Percentiles rank a stretch among this genome's conserved stretches.
Evolutionary conservation across 257 asterid genomes (phyloP).

Genomic region (Craterostigma plantagineum): DNA sequence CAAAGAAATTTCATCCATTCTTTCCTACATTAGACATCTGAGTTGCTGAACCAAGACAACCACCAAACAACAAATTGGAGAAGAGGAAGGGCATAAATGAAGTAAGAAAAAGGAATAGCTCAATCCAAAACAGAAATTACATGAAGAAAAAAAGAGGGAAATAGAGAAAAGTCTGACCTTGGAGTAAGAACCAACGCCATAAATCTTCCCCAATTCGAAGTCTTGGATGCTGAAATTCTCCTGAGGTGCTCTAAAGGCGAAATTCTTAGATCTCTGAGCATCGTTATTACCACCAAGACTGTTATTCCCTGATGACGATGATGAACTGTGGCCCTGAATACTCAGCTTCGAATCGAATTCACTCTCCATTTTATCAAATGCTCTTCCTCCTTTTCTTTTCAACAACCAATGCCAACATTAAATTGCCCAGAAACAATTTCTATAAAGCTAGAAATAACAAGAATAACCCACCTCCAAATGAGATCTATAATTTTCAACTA

Average conservation of each 20-base stretch:
- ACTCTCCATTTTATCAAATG: not conserved
- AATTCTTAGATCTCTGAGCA: conserved; percentile 3
- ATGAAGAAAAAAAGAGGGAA: not conserved
- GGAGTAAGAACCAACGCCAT: conserved; percentile 6
- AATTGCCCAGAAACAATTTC: not conserved
- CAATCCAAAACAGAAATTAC: not conserved
- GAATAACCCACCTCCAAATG: too few relatives aligned
- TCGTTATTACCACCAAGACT: not conserved
- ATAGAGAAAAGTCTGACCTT: not conserved
- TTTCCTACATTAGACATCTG: too few relatives aligned
- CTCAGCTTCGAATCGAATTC: conserved; percentile 8
- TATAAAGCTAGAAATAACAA: too few relatives aligned
- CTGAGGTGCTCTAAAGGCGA: conserved; percentile 4
- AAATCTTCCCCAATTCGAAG: conserved; percentile 4
- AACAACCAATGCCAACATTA: conserved; percentile 2
- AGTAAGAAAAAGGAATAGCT: not conserved
- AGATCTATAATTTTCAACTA: too few relatives aligned
- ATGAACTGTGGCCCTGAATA: not conserved
- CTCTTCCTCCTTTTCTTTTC: not conserved
- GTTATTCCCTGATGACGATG: not conserved
- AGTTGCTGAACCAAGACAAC: too few relatives aligned
- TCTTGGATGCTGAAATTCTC: conserved; percentile 5
- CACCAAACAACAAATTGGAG: too few relatives aligned
- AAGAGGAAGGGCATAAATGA: not conserved
- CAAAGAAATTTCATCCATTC: too few relatives aligned